Evolutionary conservation across 192 early-diverging fungal genomes (phyloP).

Genomic region (Rhizoclosmatium sp.): DNA sequence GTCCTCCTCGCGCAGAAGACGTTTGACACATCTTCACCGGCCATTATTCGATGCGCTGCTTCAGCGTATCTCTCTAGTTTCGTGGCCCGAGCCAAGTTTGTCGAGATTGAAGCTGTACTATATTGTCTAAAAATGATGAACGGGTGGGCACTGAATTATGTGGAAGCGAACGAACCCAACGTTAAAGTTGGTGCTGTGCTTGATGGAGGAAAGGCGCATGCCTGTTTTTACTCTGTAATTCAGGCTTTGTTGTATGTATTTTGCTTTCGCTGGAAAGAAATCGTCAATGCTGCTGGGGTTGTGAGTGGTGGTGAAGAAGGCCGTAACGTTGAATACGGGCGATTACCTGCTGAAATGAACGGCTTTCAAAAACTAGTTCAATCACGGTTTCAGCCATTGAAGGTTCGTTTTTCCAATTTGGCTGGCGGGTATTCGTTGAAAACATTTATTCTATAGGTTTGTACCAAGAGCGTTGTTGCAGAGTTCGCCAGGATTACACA

Average conservation of each 20-base stretch:
- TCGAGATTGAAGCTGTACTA: conserved; percentile 70
- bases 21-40: conserved; percentile 65
- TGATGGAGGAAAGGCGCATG: conserved; percentile 66
- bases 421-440: not conserved
- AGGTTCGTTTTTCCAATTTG: conserved; percentile 47
- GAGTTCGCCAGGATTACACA: conserved; percentile 88
- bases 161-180: conserved; percentile 53
- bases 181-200: conserved; percentile 10
- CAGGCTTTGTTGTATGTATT: conserved; percentile 94
- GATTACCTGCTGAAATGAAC: conserved; percentile 55
- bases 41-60: conserved; percentile 76
- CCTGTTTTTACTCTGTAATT: conserved; percentile 85
- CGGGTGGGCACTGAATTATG: conserved; percentile 70
- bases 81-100: conserved; percentile 84
- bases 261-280: conserved; percentile 91
- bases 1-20: conserved; percentile 74
- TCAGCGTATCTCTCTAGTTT: conserved; percentile 87
- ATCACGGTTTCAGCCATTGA: conserved; percentile 82
- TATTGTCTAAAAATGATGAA: conserved; percentile 73
- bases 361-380: conserved; percentile 78
- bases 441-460: conserved; percentile 54
- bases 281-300: conserved; percentile 54
- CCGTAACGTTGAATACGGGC: conserved; percentile 39
- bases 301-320: conserved; percentile 36
- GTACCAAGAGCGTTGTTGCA: conserved; percentile 76